Percentiles rank a stretch among this genome's conserved stretches.
Evolutionary conservation across 2,329 filamentous ascomycete genomes (phyloP).

Genomic region (Fusarium duplospermum): DNA sequence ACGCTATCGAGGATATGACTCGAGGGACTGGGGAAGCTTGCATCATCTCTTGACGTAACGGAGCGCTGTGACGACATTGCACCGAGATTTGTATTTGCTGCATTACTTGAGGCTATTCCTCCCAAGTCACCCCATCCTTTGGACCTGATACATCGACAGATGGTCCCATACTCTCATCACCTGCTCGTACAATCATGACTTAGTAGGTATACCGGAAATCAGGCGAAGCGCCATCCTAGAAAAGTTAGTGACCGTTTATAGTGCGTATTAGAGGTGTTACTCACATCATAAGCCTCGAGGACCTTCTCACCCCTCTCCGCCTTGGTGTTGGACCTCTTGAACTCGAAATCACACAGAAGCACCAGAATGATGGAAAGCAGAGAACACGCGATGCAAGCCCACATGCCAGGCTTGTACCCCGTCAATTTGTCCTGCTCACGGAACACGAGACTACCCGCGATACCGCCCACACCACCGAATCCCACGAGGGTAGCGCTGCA

Average conservation of each 20-base stretch:
- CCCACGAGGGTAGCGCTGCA: constrained; percentile 81
- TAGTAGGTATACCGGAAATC: constrained; percentile 53
- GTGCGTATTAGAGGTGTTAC: constrained; percentile 37
- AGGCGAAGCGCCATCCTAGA: constrained; percentile 42
- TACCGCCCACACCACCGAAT: constrained; percentile 82
- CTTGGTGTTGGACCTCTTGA: constrained; percentile 58
- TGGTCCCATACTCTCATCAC: background rate
- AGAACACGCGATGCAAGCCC: constrained; percentile 64
- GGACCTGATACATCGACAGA: constrained; percentile 5
- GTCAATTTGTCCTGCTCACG: constrained; percentile 64
- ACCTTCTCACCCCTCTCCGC: constrained; percentile 66
- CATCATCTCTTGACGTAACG: constrained; percentile 16
- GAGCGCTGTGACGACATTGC: constrained; percentile 13
- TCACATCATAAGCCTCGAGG: constrained; percentile 63
- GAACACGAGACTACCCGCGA: constrained; percentile 80
- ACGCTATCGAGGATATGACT: constrained; percentile 23
- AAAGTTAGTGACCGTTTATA: constrained; percentile 21
- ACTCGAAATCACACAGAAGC: constrained; percentile 53
- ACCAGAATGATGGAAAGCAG: constrained; percentile 61
- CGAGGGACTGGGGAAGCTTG: constrained; percentile 13
- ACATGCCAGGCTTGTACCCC: constrained; percentile 66
- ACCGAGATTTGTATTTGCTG: constrained; percentile 12
- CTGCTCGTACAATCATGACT: constrained; percentile 2
- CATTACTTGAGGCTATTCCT: background rate
- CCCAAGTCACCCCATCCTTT: background rate